Evolutionary conservation across 129 eudicot genomes (phyloP).

Genomic region (Saposhnikovia divaricata): DNA sequence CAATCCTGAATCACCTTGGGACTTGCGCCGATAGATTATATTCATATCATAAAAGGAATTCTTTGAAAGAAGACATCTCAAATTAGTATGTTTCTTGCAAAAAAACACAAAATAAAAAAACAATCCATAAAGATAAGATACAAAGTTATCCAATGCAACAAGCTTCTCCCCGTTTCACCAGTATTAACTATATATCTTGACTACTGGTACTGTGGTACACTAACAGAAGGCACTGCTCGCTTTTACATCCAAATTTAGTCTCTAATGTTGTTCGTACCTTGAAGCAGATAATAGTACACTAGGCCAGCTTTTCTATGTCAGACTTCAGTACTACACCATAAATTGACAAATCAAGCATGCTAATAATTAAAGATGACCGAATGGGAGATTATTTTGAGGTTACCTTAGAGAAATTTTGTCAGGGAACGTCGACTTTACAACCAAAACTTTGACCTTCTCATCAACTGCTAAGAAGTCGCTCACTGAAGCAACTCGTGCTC

Average conservation of each 20-base stretch:
- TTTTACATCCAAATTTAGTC: background rate
- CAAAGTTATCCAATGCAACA: background rate
- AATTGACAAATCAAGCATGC: background rate
- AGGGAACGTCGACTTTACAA: slow-evolving; percentile 69
- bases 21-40: background rate
- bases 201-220: too few relatives aligned
- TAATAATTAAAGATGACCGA: background rate
- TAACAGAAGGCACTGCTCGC: background rate
- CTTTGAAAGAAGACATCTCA: background rate
- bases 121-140: background rate
- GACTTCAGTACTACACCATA: background rate
- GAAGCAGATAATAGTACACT: background rate
- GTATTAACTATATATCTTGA: too few relatives aligned
- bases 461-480: slow-evolving; percentile 48
- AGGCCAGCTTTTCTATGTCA: background rate
- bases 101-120: too few relatives aligned
- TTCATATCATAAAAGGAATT: background rate
- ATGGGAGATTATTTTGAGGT: background rate
- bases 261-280: background rate
- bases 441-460: slow-evolving; percentile 89
- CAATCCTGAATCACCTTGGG: background rate
- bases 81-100: background rate
- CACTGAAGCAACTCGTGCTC: slow-evolving; percentile 46
- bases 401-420: slow-evolving; percentile 92
- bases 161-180: background rate